Percentiles rank a stretch among this genome's conserved stretches.
Evolutionary conservation across 2,329 filamentous ascomycete genomes (phyloP).

Genomic region (Pseudopithomyces chartarum): DNA sequence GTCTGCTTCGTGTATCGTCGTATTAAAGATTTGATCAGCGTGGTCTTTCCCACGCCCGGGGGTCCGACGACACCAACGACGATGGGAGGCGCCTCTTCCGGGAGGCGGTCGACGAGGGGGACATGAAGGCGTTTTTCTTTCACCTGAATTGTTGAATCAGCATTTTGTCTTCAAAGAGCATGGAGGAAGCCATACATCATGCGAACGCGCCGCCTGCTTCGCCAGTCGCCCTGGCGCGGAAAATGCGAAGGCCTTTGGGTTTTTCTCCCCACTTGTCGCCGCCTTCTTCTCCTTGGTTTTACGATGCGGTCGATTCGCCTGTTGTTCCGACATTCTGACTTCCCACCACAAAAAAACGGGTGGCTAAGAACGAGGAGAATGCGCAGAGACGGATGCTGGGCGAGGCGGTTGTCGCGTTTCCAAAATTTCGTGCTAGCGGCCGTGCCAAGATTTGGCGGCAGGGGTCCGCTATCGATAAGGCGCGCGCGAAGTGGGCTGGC

Average conservation of each 20-base stretch:
- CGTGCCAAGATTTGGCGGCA: constrained; percentile 29
- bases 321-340: constrained; percentile 62
- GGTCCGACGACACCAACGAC: constrained; percentile 94
- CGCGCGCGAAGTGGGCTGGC: constrained; percentile 16
- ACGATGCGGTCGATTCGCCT: constrained; percentile 83
- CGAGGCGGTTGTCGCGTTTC: constrained; percentile 7
- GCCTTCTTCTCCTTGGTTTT: constrained; percentile 90
- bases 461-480: constrained; percentile 44
- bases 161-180: not conserved
- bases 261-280: constrained; percentile 69
- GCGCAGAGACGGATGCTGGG: not conserved
- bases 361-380: not conserved
- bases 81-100: constrained; percentile 91
- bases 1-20: constrained; percentile 96
- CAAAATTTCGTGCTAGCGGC: constrained; percentile 41
- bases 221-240: constrained; percentile 80
- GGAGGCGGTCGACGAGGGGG: constrained; percentile 91
- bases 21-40: constrained; percentile 90
- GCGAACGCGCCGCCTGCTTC: constrained; percentile 73
- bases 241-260: constrained; percentile 90
- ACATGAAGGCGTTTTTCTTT: constrained; percentile 97
- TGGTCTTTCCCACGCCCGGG: constrained; percentile 92
- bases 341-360: not conserved
- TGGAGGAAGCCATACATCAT: constrained; percentile 60
- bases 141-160: constrained; percentile 59